Percentiles rank a stretch among this genome's conserved stretches.
Conservation (phyloP, 2,329 filamentous ascomycete genomes). For the Raffaelea deltoideospora region DNA sequence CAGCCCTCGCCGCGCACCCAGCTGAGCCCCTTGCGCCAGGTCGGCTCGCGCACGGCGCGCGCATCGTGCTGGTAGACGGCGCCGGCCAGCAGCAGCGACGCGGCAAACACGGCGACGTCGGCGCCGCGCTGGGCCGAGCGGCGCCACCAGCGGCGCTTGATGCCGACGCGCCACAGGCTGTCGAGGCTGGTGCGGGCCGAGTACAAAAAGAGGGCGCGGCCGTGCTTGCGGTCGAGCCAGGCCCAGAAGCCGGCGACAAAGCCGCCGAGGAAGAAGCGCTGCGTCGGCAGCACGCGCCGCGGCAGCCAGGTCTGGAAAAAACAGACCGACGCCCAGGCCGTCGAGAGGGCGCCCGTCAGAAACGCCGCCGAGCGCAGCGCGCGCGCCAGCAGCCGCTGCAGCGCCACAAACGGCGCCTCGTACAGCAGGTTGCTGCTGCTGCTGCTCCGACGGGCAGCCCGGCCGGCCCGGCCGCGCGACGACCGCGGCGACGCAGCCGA, state of each 20-base stretch:
- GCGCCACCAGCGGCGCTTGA: conserved; percentile 86
- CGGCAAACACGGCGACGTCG: conserved; percentile 71
- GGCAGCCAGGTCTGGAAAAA: conserved; percentile 73
- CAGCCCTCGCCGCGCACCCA: conserved; percentile 65
- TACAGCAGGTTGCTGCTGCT: too few relatives aligned
- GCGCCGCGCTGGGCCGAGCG: conserved; percentile 72
- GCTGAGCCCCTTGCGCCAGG: conserved; percentile 56
- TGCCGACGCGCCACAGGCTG: conserved; percentile 82
- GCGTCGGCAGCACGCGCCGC: conserved; percentile 56
- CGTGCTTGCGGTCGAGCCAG: conserved; percentile 52
- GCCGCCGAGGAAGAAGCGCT: conserved; percentile 81
- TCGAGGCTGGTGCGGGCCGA: conserved; percentile 65
- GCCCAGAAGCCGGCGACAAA: conserved; percentile 78
- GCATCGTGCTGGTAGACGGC: conserved; percentile 62
- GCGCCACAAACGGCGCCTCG: conserved; percentile 48
- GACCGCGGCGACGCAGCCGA: conserved; percentile 4
- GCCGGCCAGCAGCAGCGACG: conserved; percentile 63
- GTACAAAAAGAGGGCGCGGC: conserved; percentile 62
- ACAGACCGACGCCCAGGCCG: conserved; percentile 79
- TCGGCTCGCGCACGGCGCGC: conserved; percentile 47
- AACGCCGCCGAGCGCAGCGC: conserved; percentile 60
- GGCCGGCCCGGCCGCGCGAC: too few relatives aligned
- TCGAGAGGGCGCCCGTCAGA: conserved; percentile 68
- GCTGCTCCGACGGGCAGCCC: too few relatives aligned
- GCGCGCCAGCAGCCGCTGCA: conserved; percentile 51